Evolutionary conservation across 2,329 filamentous ascomycete genomes (phyloP).

Genomic region (Alternaria consortialis): DNA sequence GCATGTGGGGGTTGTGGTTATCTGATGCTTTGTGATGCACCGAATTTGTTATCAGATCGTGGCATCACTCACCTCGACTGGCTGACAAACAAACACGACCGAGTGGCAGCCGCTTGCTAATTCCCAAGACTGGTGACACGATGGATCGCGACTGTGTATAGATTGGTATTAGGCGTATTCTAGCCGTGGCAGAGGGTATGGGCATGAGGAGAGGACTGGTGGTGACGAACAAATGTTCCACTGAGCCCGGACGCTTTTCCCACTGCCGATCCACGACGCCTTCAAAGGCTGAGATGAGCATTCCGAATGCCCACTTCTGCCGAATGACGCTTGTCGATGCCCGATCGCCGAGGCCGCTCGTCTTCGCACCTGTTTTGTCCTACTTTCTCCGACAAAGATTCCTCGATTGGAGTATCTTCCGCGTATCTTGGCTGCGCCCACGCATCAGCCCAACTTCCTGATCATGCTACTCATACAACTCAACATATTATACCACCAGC

Average conservation of each 20-base stretch:
- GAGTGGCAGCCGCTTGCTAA: constrained; percentile 25
- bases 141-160: constrained; percentile 6
- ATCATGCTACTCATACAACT: background rate
- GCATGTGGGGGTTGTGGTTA: constrained; percentile 14
- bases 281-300: constrained; percentile 21
- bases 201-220: constrained; percentile 20
- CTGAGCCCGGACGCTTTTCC: constrained; percentile 13
- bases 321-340: constrained; percentile 12
- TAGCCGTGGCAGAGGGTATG: constrained; percentile 9
- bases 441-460: constrained; percentile 5
- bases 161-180: constrained; percentile 6
- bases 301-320: constrained; percentile 13
- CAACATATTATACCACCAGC: background rate
- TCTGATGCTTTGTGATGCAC: constrained; percentile 21
- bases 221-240: constrained; percentile 21
- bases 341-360: constrained; percentile 14
- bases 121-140: constrained; percentile 19
- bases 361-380: constrained; percentile 3
- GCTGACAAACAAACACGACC: constrained; percentile 23
- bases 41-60: constrained; percentile 43
- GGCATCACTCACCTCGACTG: constrained; percentile 29
- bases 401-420: background rate
- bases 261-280: constrained; percentile 19
- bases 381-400: constrained; percentile 16
- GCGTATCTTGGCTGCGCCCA: background rate